Evolutionary conservation across 2,329 filamentous ascomycete species (phyloP).

Genomic region (Hirsutella minnesotensis): DNA sequence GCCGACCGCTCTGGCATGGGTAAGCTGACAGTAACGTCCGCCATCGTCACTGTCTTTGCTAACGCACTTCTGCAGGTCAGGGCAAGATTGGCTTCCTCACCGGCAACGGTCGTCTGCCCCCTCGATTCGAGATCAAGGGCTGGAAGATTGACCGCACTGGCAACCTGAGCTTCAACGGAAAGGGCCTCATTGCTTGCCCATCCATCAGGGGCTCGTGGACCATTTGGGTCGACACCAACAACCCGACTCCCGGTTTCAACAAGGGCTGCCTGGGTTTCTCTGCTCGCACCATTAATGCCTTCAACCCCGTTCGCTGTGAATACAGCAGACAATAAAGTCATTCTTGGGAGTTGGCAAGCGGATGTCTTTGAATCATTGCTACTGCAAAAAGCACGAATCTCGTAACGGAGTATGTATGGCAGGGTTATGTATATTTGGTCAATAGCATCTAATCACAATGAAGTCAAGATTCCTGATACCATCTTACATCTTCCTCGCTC

Average conservation of each 20-base stretch:
- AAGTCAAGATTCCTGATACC: no score
- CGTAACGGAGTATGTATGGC: no score
- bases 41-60: not conserved
- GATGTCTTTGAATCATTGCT: no score
- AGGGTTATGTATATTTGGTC: no score
- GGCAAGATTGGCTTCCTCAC: conserved; percentile 41
- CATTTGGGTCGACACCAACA: conserved; percentile 22
- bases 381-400: no score
- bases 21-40: conserved; percentile 15
- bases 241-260: conserved; percentile 22
- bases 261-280: conserved; percentile 23
- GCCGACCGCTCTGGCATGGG: conserved; percentile 49
- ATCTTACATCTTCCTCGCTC: no score
- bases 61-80: conserved; percentile 24
- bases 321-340: conserved; percentile 13
- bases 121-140: conserved; percentile 31
- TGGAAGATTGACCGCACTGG: conserved; percentile 31
- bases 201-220: conserved; percentile 29
- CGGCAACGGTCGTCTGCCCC: conserved; percentile 24
- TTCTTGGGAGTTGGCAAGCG: not conserved
- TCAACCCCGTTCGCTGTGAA: conserved; percentile 22
- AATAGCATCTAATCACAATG: no score
- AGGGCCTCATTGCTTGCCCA: conserved; percentile 41
- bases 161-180: conserved; percentile 33
- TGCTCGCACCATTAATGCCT: conserved; percentile 15